Conservation (phyloP, 2,329 filamentous ascomycete species). For the Bimuria novae-zelandiae region DNA sequence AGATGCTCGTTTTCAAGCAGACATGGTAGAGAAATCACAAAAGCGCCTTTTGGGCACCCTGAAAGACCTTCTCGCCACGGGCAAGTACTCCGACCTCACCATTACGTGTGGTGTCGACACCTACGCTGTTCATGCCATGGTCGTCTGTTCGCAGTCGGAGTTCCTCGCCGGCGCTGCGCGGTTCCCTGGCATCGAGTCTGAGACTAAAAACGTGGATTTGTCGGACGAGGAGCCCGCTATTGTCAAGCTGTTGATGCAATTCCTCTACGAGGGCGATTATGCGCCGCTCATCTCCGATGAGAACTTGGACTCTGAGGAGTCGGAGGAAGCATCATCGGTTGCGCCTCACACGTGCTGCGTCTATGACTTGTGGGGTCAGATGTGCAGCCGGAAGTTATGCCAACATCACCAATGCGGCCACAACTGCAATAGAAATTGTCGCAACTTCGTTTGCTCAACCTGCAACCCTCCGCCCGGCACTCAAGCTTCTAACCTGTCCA, state of each 20-base stretch:
- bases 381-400: no score
- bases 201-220: conserved; percentile 3
- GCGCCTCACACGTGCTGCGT: no score
- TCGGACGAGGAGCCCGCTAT: conserved; percentile 13
- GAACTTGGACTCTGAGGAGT: not conserved
- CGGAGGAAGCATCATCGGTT: not conserved
- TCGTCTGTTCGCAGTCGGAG: conserved; percentile 14
- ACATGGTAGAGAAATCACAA: not conserved
- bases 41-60: not conserved
- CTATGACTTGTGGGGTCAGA: no score
- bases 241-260: conserved; percentile 16
- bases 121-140: conserved; percentile 18
- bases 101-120: conserved; percentile 15
- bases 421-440: not conserved
- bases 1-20: not conserved
- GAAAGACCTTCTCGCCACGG: not conserved
- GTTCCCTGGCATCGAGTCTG: conserved; percentile 13
- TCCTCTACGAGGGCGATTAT: conserved; percentile 19
- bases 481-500: conserved; percentile 2
- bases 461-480: not conserved
- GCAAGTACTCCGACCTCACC: conserved; percentile 15
- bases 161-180: conserved; percentile 17
- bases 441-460: no score
- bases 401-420: not conserved
- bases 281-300: not conserved